Conservation (phyloP, 2,329 filamentous ascomycete species). For the Didymella glomerata region DNA sequence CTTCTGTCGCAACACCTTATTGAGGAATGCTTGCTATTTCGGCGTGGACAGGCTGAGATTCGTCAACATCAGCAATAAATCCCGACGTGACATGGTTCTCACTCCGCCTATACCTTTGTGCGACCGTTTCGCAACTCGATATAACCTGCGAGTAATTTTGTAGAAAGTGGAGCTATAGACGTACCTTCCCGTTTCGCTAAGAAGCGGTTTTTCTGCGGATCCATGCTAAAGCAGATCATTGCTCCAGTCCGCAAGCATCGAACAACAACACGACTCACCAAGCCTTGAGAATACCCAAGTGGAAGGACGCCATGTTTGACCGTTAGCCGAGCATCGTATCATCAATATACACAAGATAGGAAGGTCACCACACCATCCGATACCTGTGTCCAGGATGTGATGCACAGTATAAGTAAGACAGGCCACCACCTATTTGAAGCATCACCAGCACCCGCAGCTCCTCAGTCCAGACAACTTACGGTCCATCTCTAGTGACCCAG, state of each 20-base stretch:
- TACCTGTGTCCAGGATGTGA: no score
- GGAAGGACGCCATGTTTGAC: background rate
- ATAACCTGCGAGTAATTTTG: background rate
- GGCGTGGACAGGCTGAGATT: background rate
- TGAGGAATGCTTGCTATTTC: background rate
- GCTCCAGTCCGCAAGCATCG: background rate
- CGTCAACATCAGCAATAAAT: background rate
- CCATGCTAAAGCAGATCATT: slow-evolving; percentile 4
- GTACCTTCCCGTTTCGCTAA: slow-evolving; percentile 13
- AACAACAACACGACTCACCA: slow-evolving; percentile 1
- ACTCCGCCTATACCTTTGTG: background rate
- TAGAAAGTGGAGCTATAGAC: background rate
- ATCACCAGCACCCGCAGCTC: background rate
- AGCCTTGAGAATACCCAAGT: slow-evolving; percentile 1
- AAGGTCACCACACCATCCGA: background rate
- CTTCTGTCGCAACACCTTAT: background rate
- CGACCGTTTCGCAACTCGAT: background rate
- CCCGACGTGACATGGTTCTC: background rate
- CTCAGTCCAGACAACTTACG: background rate
- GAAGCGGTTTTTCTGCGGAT: slow-evolving; percentile 1
- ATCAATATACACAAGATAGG: slow-evolving; percentile 1
- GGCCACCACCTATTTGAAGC: background rate
- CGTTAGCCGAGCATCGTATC: background rate
- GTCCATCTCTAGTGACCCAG: no score
- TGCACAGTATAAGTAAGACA: background rate